Evolutionary conservation across 2,329 filamentous ascomycete genomes (phyloP).

Genomic region (Malbranchea cinnamomea): DNA sequence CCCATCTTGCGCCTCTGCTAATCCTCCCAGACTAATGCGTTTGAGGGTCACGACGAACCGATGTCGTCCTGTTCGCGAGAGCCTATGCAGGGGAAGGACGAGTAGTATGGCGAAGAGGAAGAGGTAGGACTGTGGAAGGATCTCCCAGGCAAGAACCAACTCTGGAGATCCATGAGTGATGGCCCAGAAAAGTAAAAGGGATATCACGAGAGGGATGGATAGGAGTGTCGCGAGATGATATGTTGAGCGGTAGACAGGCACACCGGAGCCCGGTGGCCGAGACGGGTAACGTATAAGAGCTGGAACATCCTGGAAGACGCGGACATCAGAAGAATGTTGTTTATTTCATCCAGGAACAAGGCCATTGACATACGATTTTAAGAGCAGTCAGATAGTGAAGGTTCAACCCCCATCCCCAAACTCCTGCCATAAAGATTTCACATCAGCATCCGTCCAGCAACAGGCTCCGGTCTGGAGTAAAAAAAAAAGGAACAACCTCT

Average conservation of each 20-base stretch:
- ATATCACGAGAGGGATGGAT: constrained; percentile 53
- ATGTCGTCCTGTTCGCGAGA: constrained; percentile 55
- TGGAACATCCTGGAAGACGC: constrained; percentile 58
- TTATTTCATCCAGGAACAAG: no score
- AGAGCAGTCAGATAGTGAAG: constrained; percentile 67
- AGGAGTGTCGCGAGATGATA: constrained; percentile 75
- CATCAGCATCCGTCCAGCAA: constrained; percentile 4
- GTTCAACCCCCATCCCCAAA: constrained; percentile 92
- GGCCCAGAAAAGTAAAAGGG: constrained; percentile 69
- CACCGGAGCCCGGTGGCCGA: constrained; percentile 50
- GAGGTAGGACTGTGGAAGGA: constrained; percentile 75
- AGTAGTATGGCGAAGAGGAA: constrained; percentile 56
- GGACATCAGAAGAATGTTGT: constrained; percentile 10
- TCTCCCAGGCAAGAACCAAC: constrained; percentile 63
- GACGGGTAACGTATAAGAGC: constrained; percentile 73
- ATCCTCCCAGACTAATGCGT: constrained; percentile 67
- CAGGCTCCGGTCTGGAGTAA: no score
- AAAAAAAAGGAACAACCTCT: background rate
- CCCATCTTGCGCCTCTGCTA: constrained; percentile 73
- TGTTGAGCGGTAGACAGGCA: constrained; percentile 63
- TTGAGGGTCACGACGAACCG: constrained; percentile 62
- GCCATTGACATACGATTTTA: constrained; percentile 49
- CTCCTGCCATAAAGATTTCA: constrained; percentile 38
- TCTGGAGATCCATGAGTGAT: constrained; percentile 56
- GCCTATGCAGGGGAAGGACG: constrained; percentile 53